Evolutionary conservation across 805 yeast species (phyloP).

Genomic region (Grigorovia jiainica): DNA sequence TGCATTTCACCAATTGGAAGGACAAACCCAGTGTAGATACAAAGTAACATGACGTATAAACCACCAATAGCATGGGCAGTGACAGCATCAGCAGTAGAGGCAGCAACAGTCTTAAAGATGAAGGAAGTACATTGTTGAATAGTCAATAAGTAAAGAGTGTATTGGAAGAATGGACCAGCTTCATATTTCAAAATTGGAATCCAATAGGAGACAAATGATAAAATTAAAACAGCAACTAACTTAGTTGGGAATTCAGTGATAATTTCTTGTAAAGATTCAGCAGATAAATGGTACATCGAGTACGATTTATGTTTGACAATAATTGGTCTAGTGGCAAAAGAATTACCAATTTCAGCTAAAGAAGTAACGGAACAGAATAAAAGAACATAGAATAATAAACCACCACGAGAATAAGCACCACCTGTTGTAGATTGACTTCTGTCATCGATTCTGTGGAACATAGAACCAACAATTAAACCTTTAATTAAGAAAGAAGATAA

Average conservation of each 20-base stretch:
- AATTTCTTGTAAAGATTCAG: constrained; percentile 59
- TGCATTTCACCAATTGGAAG: constrained; percentile 50
- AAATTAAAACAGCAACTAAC: constrained; percentile 35
- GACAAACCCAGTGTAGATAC: constrained; percentile 52
- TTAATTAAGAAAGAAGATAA: constrained; percentile 34
- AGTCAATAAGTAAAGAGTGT: constrained; percentile 32
- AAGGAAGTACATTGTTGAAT: constrained; percentile 23
- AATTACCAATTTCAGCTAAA: constrained; percentile 39
- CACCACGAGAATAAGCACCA: constrained; percentile 60
- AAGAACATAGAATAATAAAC: constrained; percentile 50
- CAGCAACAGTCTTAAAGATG: constrained; percentile 44
- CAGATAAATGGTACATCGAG: constrained; percentile 67
- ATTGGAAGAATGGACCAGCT: constrained; percentile 50
- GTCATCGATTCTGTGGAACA: too few relatives aligned
- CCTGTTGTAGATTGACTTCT: constrained; percentile 39
- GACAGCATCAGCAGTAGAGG: constrained; percentile 38
- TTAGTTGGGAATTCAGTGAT: constrained; percentile 59
- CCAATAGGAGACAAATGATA: constrained; percentile 46
- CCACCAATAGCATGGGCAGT: constrained; percentile 54
- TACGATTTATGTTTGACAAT: constrained; percentile 64
- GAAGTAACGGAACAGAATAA: constrained; percentile 44
- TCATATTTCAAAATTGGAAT: constrained; percentile 40
- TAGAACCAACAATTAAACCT: constrained; percentile 52
- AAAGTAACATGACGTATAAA: constrained; percentile 37
- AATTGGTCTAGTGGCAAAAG: constrained; percentile 47